Conservation (phyloP, 208 protist genomes). For the Crithidia expoeki region DNA sequence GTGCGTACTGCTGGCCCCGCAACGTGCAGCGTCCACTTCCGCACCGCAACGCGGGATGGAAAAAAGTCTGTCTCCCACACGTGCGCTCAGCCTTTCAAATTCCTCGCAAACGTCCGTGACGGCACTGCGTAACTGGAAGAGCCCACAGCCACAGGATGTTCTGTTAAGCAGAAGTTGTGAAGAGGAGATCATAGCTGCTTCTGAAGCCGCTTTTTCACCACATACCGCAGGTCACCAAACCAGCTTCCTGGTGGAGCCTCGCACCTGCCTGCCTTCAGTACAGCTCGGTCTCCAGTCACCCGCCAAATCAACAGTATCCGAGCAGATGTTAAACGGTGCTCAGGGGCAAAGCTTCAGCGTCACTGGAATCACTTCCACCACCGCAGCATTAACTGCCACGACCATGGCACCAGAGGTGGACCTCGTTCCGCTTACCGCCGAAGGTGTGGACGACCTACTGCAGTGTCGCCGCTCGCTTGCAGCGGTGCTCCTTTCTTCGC, state of each 20-base stretch:
- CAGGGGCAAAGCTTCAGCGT: not conserved
- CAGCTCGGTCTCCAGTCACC: not conserved
- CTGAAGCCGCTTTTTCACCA: no score
- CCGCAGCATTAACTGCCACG: no score
- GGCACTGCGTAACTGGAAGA: not conserved
- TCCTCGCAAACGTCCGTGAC: not conserved
- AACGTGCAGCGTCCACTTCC: slow-evolving; percentile 12
- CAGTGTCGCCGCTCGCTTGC: slow-evolving; percentile 31
- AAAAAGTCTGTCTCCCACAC: no score
- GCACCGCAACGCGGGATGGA: no score
- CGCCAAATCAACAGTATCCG: not conserved
- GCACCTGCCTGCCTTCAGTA: not conserved
- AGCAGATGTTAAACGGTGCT: not conserved
- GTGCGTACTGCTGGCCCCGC: slow-evolving; percentile 6
- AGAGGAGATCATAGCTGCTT: no score
- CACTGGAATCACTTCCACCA: not conserved
- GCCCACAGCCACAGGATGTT: not conserved
- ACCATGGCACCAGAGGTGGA: slow-evolving; percentile 8
- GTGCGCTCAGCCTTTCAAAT: not conserved
- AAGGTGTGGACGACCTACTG: slow-evolving; percentile 15
- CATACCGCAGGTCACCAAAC: no score
- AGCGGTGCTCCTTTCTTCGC: slow-evolving; percentile 45
- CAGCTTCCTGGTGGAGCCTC: not conserved
- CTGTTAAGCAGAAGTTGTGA: not conserved
- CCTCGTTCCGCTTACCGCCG: slow-evolving; percentile 10